phyloP scores from a whole-genome alignment of 257 asterid genomes.

The Primulina eburnea region DNA sequence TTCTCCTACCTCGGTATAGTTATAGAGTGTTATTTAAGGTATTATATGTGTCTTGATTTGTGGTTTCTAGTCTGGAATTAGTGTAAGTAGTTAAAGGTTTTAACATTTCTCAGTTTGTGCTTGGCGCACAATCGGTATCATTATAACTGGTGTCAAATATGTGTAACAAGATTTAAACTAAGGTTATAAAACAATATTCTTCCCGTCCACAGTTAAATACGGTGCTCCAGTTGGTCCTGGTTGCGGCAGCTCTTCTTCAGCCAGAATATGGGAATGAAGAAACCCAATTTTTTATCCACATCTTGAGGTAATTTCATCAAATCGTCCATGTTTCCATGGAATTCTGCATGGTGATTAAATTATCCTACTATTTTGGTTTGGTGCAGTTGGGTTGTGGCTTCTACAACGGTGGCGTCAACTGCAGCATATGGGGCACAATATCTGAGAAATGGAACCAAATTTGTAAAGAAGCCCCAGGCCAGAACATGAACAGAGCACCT shows the following conservation, averaged over 20 bases:
- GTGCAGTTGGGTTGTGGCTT: constrained; percentile 85
- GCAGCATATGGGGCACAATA: constrained; percentile 85
- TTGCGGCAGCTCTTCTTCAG: constrained; percentile 91
- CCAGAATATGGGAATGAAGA: constrained; percentile 84
- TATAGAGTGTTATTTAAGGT: not conserved
- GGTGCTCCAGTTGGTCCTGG: constrained; percentile 73
- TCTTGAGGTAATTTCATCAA: constrained; percentile 50
- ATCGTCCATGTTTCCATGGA: not conserved
- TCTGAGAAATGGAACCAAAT: constrained; percentile 41
- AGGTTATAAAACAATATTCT: not conserved
- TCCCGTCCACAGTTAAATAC: constrained; percentile 64
- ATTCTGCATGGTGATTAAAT: constrained; percentile 10
- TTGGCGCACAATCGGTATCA: not conserved
- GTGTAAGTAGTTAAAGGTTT: not conserved
- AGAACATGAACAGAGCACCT: constrained; percentile 9
- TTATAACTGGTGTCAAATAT: not conserved
- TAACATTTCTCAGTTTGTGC: constrained; percentile 1
- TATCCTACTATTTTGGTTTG: constrained; percentile 22
- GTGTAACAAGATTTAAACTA: not conserved
- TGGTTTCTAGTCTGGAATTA: not conserved
- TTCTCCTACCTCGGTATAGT: not conserved
- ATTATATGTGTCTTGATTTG: not conserved
- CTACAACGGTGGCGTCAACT: constrained; percentile 74
- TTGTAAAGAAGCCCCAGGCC: constrained; percentile 13
- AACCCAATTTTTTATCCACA: constrained; percentile 53